Evolutionary conservation across 306 rosid species (phyloP).

Genomic region (Ormosia emarginata): DNA sequence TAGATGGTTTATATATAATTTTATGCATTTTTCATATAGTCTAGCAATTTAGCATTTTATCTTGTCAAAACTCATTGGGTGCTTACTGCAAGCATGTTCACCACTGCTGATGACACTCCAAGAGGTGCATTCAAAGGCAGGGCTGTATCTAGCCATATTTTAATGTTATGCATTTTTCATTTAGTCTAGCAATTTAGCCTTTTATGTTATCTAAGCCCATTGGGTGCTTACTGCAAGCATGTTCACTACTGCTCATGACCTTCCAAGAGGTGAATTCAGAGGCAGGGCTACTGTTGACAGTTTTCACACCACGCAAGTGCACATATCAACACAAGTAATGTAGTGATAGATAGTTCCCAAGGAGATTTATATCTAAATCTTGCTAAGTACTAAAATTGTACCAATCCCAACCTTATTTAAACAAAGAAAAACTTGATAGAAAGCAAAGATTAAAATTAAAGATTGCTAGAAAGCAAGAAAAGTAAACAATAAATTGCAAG

Average conservation of each 20-base stretch:
- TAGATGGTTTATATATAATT: background rate
- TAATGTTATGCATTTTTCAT: background rate
- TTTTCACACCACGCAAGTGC: no score
- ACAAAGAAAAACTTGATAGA: no score
- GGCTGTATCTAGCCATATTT: background rate
- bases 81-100: slow-evolving; percentile 17
- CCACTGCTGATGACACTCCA: background rate
- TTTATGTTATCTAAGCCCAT: slow-evolving; percentile 16
- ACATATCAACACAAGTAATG: no score
- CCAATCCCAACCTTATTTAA: no score
- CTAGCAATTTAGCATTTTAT: slow-evolving; percentile 4
- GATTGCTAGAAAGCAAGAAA: no score
- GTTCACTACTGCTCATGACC: slow-evolving; percentile 1
- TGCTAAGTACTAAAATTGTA: no score
- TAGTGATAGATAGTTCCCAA: no score
- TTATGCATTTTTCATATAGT: background rate
- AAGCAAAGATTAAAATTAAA: no score
- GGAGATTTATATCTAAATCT: no score
- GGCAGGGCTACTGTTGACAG: background rate
- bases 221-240: slow-evolving; percentile 19
- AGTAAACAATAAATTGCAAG: no score
- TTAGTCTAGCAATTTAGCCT: background rate
- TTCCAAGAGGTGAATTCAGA: background rate
- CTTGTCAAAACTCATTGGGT: slow-evolving; percentile 18
- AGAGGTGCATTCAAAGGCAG: background rate